Base-by-base conservation (phyloP, 768 basidiomycete genomes). In the Calocybe indica region DNA sequence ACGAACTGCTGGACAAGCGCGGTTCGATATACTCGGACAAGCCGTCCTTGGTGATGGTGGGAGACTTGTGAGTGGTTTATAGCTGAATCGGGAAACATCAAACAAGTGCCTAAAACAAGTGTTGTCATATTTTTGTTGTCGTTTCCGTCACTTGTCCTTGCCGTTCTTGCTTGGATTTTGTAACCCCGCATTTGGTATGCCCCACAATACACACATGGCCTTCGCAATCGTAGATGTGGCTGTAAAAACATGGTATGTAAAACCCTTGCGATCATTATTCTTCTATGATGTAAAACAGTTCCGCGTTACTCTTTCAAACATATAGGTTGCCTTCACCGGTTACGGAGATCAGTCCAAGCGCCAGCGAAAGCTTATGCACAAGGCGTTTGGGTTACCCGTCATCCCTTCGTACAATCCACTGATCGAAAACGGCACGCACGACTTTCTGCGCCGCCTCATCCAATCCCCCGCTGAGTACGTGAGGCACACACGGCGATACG, bases 21-120 rank as follows among this genome's bases (percentile, higher is more conserved):
- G 83, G 85, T 6, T 66, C 75, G 7, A 80, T 87, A 29, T 89
- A 88, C 61, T 82, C 86, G 6, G 88, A 88, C 65, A 85, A 83
- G 60, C 84, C 84, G 0, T 65, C 68, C 22, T 66, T 87, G 15
- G 70, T 83, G 38, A 88, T 90, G 87, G 69, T 67, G 10, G 79
- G 82, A 15, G 85, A 89, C 44, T 68, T 88, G 76, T 87, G 56
- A 58, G 82, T 78, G 22, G 11, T 31, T 37, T 31, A 34, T 50
- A 22, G 34, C 39, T 46, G 44, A 46, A 5, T 45, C 36, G 35
- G 22, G 22, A 22, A 22, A 22, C 22, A 22, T 22, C 1, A 22
- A 22, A 22, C 22, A 22, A 22, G 22, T 22, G 22, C 22, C 22
- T 22, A 22, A 22, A 22, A 22, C 22, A 22, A 22, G 22, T 22